Evolutionary conservation across 2,329 filamentous ascomycete species (phyloP).

Genomic region (Dothistroma septosporum): DNA sequence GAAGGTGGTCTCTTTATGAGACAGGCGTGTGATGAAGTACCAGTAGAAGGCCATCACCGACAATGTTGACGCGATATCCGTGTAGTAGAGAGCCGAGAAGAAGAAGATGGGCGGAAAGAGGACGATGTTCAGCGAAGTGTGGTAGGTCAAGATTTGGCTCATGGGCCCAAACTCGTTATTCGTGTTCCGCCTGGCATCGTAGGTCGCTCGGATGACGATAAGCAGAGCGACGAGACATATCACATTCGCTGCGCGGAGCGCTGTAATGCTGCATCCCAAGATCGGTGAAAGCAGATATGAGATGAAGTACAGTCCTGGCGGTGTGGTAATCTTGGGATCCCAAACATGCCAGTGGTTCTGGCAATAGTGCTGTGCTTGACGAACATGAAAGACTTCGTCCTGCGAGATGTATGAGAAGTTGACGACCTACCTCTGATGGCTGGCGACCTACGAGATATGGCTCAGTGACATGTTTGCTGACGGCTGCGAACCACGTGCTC

Average conservation of each 20-base stretch:
- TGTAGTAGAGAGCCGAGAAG: constrained; percentile 94
- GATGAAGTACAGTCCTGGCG: constrained; percentile 65
- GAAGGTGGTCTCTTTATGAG: constrained; percentile 18
- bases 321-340: constrained; percentile 97
- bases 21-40: constrained; percentile 40
- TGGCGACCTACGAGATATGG: constrained; percentile 53
- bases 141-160: constrained; percentile 14
- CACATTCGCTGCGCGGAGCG: constrained; percentile 39
- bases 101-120: constrained; percentile 92
- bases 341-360: constrained; percentile 68
- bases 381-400: constrained; percentile 87
- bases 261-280: constrained; percentile 39
- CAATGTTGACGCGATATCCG: constrained; percentile 78
- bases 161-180: constrained; percentile 13
- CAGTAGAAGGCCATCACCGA: constrained; percentile 68
- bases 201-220: constrained; percentile 26
- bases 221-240: constrained; percentile 37
- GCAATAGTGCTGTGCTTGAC: constrained; percentile 87
- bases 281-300: constrained; percentile 38
- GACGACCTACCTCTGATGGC: constrained; percentile 19
- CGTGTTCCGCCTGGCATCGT: constrained; percentile 22
- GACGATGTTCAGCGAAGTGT: constrained; percentile 72
- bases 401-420: constrained; percentile 37
- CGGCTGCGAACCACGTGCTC: constrained; percentile 32
- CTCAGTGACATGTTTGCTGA: constrained; percentile 50